Evolutionary conservation across 768 basidiomycete genomes (phyloP).

Genomic region (Tricholoma matsutake): DNA sequence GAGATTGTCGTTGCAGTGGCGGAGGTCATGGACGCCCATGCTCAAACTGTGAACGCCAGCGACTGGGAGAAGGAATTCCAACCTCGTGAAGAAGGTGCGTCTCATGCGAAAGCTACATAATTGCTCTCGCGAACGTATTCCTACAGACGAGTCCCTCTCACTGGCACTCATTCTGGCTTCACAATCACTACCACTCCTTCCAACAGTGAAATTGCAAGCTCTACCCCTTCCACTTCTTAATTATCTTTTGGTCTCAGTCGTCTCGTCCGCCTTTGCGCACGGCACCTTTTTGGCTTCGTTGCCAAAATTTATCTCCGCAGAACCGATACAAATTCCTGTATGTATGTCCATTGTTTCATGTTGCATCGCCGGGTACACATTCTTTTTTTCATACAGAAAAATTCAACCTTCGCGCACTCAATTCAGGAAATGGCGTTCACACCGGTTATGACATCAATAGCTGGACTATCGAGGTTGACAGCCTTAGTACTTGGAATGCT

Average conservation of each 20-base stretch:
- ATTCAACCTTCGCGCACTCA: conserved; percentile 32
- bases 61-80: conserved; percentile 72
- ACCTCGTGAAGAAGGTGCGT: conserved; percentile 44
- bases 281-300: conserved; percentile 53
- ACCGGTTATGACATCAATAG: conserved; percentile 34
- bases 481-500: conserved; percentile 33
- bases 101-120: conserved; percentile 8
- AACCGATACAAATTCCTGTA: conserved; percentile 31
- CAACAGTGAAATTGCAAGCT: conserved; percentile 52
- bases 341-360: conserved; percentile 9
- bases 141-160: conserved; percentile 42
- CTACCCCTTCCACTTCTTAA: conserved; percentile 51
- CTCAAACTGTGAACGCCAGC: conserved; percentile 24
- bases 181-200: conserved; percentile 56
- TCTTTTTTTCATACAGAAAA: conserved; percentile 2
- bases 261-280: conserved; percentile 51
- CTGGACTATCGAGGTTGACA: conserved; percentile 38
- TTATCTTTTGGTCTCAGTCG: conserved; percentile 38
- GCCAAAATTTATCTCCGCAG: conserved; percentile 27
- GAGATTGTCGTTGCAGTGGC: conserved; percentile 69
- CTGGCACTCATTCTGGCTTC: conserved; percentile 55
- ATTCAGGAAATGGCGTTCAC: conserved; percentile 33
- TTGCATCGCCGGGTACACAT: conserved; percentile 4
- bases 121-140: neutral
- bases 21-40: conserved; percentile 66